These are phyloP conservation scores for Metarhizium rileyi DNA, from an alignment of 2,329 filamentous ascomycete genomes.

Conservation along the genomic window DNA sequence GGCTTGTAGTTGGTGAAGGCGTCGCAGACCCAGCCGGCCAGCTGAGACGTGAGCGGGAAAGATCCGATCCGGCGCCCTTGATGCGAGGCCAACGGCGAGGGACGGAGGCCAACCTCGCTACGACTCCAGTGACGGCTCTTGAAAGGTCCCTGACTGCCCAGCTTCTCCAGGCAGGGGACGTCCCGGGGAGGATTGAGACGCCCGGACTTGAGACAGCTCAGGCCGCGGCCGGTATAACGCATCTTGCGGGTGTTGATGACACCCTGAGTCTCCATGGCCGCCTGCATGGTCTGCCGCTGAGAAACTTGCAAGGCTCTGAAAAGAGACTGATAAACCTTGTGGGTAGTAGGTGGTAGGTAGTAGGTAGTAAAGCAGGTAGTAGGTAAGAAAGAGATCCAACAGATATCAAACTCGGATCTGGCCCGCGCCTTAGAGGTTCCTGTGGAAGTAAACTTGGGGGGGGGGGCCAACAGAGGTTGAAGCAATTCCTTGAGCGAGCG, in stretches of 20 bases:
- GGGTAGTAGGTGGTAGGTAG: too few species aligned
- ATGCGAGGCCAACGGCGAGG: background rate
- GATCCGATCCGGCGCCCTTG: background rate
- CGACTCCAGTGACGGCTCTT: background rate
- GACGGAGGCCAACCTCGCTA: background rate
- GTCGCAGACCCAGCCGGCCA: conserved; percentile 1
- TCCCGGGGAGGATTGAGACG: background rate
- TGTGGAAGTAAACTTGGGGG: too few species aligned
- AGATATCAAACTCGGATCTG: too few species aligned
- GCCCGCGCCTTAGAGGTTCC: too few species aligned
- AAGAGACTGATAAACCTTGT: too few species aligned
- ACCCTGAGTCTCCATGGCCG: background rate
- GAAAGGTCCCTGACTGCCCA: background rate
- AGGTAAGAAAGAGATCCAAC: too few species aligned
- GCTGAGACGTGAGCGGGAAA: conserved; percentile 4
- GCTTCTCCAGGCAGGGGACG: background rate
- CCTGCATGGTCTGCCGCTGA: too few species aligned
- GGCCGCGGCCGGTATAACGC: background rate
- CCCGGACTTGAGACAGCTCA: background rate
- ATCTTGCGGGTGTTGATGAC: conserved; percentile 2
- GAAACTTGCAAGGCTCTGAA: too few species aligned
- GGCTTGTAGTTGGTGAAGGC: conserved; percentile 1
- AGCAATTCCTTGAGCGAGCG: too few species aligned
- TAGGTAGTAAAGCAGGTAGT: too few species aligned
- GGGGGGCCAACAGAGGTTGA: too few species aligned